Evolutionary conservation across 352 stramenopile genomes (phyloP), one percentile per base, ranked within the genome.

Genomic region (Thalassiosira mediterranea): DNA sequence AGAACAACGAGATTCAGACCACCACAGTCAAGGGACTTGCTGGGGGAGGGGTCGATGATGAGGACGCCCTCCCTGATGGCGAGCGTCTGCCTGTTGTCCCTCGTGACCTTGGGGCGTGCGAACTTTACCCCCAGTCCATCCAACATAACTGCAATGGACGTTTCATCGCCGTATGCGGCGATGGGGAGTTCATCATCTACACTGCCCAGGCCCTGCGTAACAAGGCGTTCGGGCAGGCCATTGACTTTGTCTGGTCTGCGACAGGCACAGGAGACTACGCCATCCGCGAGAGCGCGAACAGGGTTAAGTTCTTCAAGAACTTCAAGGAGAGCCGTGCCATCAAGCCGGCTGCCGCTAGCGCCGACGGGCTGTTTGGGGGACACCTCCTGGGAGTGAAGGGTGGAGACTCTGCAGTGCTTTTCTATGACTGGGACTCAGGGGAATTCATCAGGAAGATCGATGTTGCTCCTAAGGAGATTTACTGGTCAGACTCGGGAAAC

Each of bases 151-250:
- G 94, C 86, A 99, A 99, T 76, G 97, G 97, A 2, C 95, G 96
- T 48, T 99, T 99, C 84, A 92, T 99, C 31, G 94, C 97, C 23
- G 96, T 99, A 17, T 99, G 96, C 72, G 97, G 97, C 21, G 97
- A 99, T 87, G 96, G 97, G 40, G 97, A 99, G 89, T 99, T 99
- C 88, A 98, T 99, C 75, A 99, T 99, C 79, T 99, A 99, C 89
- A 99, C 97, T 21, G 95, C 96, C 5, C 96, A 98, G 88, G 91
- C 91, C n/a, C 80, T 96, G 17, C 58, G 91, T 58, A 96, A 96
- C 84, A 98, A 98, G 81, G 95, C 95, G 1, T 99, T 99, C 77
- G 97, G 97, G 37, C 91, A 95, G 34, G 97, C 94, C 0, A 90
- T 99, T 28, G 97, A 99, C 84, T 99, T 99, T 91, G 96, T 96